Base-by-base conservation (phyloP, 75 land plant genomes). In the Isoetes taiwanensis region DNA sequence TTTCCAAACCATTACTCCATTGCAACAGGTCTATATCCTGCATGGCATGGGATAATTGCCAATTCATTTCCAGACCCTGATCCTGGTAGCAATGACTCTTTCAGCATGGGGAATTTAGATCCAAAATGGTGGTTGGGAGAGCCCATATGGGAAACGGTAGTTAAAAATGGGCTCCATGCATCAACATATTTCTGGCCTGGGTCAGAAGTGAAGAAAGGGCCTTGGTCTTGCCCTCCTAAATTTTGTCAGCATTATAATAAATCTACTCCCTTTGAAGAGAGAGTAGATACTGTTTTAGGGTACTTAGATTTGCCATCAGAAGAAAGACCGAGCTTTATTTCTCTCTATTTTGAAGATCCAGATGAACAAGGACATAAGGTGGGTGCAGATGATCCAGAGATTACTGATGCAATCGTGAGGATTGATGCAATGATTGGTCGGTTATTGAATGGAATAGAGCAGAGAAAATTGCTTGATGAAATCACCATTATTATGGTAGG, bases 1-100 rank as follows among this genome's bases (percentile, higher is more conserved):
- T 91, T 91, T 52, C 97, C 97, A 21, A 91, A 91, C 29, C 97
- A 91, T 52, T 91, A 91, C 73, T 83, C 95, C 37, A 91, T 91
- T 14, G 97, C 56, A 31, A 91, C 97, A n/a, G 97, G 97, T 28
- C 80, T 90, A 32, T 90, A 85, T 55, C 96, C 96, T 4, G 70
- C 86, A 2, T 66, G 74, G 72, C 97, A 91, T 63, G 97, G 97
- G 4, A 81, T 91, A 9, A 73, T 91, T 50, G 73, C 78, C 48
- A 87, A 91, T 68, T 34, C 69, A 14, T 91, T 91, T 59, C 41
- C 34, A 16, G 97, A 91, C 40, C 69, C 69, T 2, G 64, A 63
- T 33, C 83, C 90, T 0, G 1, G 26, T 4, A 68, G 78, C 43
- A 72, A 76, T 1, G 83, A 78, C 2, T 2, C 30, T 12, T 91